Evolutionary conservation across 345 rosid species (phyloP).

Genomic region (Barbarea vulgaris): DNA sequence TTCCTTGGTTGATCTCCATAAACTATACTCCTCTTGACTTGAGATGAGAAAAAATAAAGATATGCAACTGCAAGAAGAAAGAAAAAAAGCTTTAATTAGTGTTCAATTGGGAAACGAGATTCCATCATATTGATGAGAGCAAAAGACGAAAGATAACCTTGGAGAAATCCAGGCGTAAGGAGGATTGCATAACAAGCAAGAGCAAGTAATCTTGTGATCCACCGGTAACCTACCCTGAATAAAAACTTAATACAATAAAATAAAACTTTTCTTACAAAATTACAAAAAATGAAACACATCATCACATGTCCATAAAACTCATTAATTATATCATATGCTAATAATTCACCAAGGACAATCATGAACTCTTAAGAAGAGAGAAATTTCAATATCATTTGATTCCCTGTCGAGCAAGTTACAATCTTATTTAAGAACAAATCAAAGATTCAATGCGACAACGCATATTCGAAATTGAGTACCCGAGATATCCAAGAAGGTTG

Average conservation of each 20-base stretch:
- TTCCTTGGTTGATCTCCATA: conserved; percentile 98
- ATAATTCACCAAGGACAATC: neutral
- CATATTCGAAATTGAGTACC: conserved; percentile 49
- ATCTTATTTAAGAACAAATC: neutral
- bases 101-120: too few relatives aligned
- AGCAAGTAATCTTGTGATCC: conserved; percentile 74
- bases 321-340: neutral
- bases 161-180: conserved; percentile 92
- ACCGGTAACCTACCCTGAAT: conserved; percentile 94
- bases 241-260: conserved; percentile 36
- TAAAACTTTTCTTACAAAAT: conserved; percentile 3
- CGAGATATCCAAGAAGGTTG: conserved; percentile 76
- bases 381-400: neutral
- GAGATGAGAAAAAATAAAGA: conserved; percentile 78
- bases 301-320: neutral
- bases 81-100: neutral
- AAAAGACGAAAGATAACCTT: conserved; percentile 53
- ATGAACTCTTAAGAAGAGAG: neutral
- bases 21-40: conserved; percentile 74
- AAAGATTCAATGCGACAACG: neutral
- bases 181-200: conserved; percentile 83
- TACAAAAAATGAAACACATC: neutral
- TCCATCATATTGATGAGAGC: neutral
- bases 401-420: conserved; percentile 15
- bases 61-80: conserved; percentile 66